Conservation (phyloP, 768 basidiomycete species). For the Trametes coccinea region DNA sequence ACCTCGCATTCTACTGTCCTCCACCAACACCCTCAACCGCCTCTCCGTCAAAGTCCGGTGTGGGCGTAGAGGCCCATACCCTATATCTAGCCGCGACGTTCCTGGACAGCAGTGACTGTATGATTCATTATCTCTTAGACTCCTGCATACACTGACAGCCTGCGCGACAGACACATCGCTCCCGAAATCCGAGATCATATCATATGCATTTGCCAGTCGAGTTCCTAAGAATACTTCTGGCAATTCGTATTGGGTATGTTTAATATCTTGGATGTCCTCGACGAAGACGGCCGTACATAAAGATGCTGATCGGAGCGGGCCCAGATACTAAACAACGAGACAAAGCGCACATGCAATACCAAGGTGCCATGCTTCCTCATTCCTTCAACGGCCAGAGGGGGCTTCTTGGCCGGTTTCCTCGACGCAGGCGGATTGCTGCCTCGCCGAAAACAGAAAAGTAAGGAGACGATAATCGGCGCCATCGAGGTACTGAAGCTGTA, state of each 20-base stretch:
- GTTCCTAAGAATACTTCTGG: constrained; percentile 19
- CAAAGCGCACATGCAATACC: constrained; percentile 41
- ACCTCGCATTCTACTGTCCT: constrained; percentile 46
- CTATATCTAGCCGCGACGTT: constrained; percentile 54
- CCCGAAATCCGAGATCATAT: constrained; percentile 40
- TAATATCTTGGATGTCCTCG: too few relatives aligned
- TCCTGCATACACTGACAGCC: neutral
- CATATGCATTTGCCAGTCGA: constrained; percentile 32
- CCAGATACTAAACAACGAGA: constrained; percentile 15
- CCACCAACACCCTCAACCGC: constrained; percentile 21
- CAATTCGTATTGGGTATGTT: constrained; percentile 43
- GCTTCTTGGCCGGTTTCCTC: constrained; percentile 49
- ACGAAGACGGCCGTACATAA: neutral
- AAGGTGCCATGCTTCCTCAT: constrained; percentile 49
- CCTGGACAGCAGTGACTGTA: constrained; percentile 66
- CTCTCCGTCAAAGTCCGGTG: constrained; percentile 30
- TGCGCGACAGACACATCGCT: constrained; percentile 32
- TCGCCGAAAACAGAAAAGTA: constrained; percentile 33
- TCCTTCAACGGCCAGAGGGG: constrained; percentile 36
- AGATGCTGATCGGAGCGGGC: neutral
- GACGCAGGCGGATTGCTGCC: constrained; percentile 46
- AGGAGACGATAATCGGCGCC: constrained; percentile 48
- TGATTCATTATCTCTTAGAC: constrained; percentile 21
- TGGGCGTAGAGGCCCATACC: constrained; percentile 28
- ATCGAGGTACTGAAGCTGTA: constrained; percentile 57